Base-by-base conservation (phyloP, 2,329 filamentous ascomycete genomes). In the Aureobasidium sp. region DNA sequence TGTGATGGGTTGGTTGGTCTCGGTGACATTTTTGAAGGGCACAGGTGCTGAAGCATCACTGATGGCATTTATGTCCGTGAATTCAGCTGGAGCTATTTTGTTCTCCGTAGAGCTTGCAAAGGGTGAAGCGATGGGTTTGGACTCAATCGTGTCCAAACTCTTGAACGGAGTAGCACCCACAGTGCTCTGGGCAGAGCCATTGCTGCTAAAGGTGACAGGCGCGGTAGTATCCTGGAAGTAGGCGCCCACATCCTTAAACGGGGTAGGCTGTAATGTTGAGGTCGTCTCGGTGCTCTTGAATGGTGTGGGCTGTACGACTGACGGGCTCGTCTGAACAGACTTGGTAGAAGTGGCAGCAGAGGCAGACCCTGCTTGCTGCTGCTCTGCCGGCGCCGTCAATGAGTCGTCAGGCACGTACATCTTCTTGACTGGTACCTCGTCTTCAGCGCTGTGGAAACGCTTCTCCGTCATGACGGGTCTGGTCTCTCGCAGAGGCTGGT, bases 391-490 rank as follows among this genome's bases (percentile, higher is more conserved):
- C 41, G 43, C 55, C 41, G 55, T 59, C 39, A 43, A 59, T 10
- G 29, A 36, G 41, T n/a, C 43, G 20, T 34, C 43, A 39, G 55
- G 43, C 24, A 48, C 43, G 34, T 59, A 48, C 43, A 47, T 48
- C 43, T 48, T 47, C 43, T 59, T 59, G 55, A 59, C 55, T 26
- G 55, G 55, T 41, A 50, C 57, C 37, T 51, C 57, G 13, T 60
- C 57, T 46, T 60, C 57, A 12, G 24, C 36, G 36, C 57, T 60
- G 55, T 43, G 46, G 36, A 24, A 36, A 36, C 57, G 44, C 36
- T 51, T 60, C 34, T 60, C 57, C 34, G 44, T 27, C 46, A 50
- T 32, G 20, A 36, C 57, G 3, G 44, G 57, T 51, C 57, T 32
- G 24, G 32, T 10, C 8, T 48, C 43, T 12, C 46, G 36, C 2